Evolutionary conservation across 2,329 filamentous ascomycete genomes (phyloP).

Genomic region (Phoma sp.): DNA sequence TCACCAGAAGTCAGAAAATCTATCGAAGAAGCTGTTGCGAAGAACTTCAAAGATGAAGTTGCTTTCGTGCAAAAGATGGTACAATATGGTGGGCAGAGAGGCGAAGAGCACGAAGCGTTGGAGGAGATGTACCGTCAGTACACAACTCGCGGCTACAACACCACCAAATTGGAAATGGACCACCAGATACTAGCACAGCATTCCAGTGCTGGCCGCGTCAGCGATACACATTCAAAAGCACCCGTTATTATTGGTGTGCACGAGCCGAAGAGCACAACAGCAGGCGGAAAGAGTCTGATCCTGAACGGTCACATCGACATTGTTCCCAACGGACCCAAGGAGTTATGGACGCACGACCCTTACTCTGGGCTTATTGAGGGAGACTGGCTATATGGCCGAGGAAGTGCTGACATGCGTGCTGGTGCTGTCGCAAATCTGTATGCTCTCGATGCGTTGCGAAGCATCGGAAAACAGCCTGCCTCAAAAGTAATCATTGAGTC

Average conservation of each 20-base stretch:
- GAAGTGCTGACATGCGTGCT: conserved; percentile 26
- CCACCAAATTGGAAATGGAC: conserved; percentile 21
- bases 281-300: conserved; percentile 26
- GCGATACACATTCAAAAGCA: conserved; percentile 20
- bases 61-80: conserved; percentile 25
- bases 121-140: conserved; percentile 22
- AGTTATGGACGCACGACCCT: conserved; percentile 27
- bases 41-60: conserved; percentile 25
- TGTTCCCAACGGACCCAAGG: conserved; percentile 24
- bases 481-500: conserved; percentile 28
- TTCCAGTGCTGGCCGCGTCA: conserved; percentile 17
- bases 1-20: conserved; percentile 14
- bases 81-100: conserved; percentile 26
- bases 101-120: conserved; percentile 23
- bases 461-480: conserved; percentile 27
- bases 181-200: conserved; percentile 19
- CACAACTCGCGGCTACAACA: conserved; percentile 17
- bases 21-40: conserved; percentile 20
- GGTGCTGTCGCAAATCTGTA: conserved; percentile 26
- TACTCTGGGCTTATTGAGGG: conserved; percentile 27
- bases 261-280: conserved; percentile 8
- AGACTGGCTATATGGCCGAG: conserved; percentile 29
- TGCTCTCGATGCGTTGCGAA: conserved; percentile 26
- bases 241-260: conserved; percentile 20
- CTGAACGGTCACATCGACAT: conserved; percentile 30